Base-by-base conservation (phyloP, 768 basidiomycete species). In the Brasilioporus rufonigricans region DNA sequence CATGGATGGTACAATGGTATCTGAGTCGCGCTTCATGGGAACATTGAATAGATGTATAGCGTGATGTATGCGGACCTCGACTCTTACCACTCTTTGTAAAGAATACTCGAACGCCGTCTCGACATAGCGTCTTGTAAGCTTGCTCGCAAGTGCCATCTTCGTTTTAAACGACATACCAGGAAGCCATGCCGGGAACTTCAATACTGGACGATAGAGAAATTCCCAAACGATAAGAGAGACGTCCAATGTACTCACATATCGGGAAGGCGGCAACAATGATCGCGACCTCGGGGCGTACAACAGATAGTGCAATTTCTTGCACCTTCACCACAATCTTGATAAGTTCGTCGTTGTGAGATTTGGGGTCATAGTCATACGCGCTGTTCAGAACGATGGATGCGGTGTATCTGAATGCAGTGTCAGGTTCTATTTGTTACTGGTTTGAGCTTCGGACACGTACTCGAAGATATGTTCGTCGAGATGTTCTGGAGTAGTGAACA, bases 401-500 rank as follows among this genome's bases (percentile, higher is more conserved):
- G 8, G 60, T 43, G 23, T 60, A 61, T 40, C 60, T 61, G 0
- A 10, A 31, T 5, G 7, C 14, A 10, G 16, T 10, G 24, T 43
- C 16, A 51, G 7, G 5, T 14, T 19, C 8, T 23, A 5, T 3
- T 6, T 0, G 19, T 9, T 36, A 9, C 10, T 4, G 16, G 8
- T 35, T 3, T 29, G 14, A 18, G 23, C 5, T 74, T 71, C 67
- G 26, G 66, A 62, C 12, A 74, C 50, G 36, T 73, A 70, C 21
- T 39, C 35, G 27, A 46, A 46, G 4, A 39, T 1, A 13, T 39
- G 35, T 21, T 35, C 13, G 7, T 26, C 19, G 5, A 52, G 54
- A 21, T 67, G 57, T 8, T 72, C 69, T 27, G 74, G 72, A 7
- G 60, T 55, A 4, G 63, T 63, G 5, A 74, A 27, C 12, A 76